phyloP scores from a whole-genome alignment of 2,329 filamentous ascomycete species.

The Setomelanomma holmii region DNA sequence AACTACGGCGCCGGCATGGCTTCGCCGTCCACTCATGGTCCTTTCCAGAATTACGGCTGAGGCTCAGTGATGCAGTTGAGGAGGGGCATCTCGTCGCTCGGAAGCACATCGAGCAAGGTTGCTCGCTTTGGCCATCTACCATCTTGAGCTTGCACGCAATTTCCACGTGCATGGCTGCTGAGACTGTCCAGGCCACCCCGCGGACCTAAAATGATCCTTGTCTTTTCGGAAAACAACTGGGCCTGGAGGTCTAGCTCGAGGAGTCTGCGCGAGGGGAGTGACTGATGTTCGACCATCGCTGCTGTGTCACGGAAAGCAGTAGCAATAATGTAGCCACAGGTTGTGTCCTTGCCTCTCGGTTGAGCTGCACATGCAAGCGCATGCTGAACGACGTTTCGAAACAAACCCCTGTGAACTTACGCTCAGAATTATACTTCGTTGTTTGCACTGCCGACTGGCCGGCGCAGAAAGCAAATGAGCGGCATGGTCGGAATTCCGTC shows the following conservation, averaged over 20 bases:
- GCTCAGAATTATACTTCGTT: background rate
- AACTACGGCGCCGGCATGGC: conserved; percentile 2
- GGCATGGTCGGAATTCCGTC: conserved; percentile 1
- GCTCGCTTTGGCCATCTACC: too few relatives aligned
- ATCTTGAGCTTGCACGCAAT: background rate
- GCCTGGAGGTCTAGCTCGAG: background rate
- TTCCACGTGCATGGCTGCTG: conserved; percentile 5
- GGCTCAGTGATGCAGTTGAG: too few relatives aligned
- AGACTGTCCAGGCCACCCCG: conserved; percentile 7
- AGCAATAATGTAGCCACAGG: background rate
- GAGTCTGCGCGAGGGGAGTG: background rate
- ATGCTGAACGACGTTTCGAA: conserved; percentile 10
- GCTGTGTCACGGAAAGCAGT: background rate
- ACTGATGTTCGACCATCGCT: background rate
- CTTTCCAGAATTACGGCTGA: conserved; percentile 5
- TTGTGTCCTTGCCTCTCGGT: background rate
- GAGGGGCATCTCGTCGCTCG: too few relatives aligned
- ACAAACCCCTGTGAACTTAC: background rate
- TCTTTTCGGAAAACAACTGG: conserved; percentile 2
- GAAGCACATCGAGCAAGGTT: too few relatives aligned
- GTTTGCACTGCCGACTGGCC: conserved; percentile 1
- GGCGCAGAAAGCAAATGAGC: conserved; percentile 7
- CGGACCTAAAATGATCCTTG: conserved; percentile 16
- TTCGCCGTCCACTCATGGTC: background rate
- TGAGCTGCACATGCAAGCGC: background rate